phyloP scores from a whole-genome alignment of 371 early-diverging fungal genomes.

The Mortierella polycephala region DNA sequence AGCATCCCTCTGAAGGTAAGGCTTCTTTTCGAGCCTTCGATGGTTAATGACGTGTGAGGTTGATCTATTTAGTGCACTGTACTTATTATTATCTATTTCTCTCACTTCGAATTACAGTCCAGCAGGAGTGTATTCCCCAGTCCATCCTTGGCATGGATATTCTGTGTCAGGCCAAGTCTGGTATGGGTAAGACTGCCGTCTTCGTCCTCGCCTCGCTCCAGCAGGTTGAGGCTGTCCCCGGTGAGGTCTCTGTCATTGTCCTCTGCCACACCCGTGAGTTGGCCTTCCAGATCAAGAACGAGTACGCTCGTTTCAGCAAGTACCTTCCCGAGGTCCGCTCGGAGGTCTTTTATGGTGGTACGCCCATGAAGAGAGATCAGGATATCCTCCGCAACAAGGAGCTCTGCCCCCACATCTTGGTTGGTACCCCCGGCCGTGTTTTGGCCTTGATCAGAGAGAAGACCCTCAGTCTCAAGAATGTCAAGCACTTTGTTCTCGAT shows the following conservation, averaged over 20 bases:
- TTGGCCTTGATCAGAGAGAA: conserved; percentile 89
- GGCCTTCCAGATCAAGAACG: conserved; percentile 97
- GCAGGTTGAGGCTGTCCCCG: conserved; percentile 88
- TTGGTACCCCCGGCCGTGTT: conserved; percentile 99
- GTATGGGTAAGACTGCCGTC: conserved; percentile 99
- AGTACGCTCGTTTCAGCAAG: conserved; percentile 94
- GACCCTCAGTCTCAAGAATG: conserved; percentile 77
- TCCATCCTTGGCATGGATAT: conserved; percentile 97
- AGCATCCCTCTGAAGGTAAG: conserved; percentile 97
- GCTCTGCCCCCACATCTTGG: conserved; percentile 92
- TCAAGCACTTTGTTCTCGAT: conserved; percentile 98
- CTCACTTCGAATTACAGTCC: conserved; percentile 70
- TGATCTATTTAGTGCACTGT: conserved; percentile 7
- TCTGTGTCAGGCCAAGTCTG: conserved; percentile 98
- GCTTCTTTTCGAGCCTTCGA: not conserved
- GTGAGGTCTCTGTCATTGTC: conserved; percentile 88
- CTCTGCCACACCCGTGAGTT: conserved; percentile 98
- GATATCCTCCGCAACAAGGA: conserved; percentile 85
- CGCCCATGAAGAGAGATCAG: conserved; percentile 79
- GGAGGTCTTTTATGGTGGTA: conserved; percentile 94
- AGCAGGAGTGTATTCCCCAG: conserved; percentile 98
- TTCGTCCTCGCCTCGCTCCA: conserved; percentile 97
- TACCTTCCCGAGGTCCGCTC: conserved; percentile 95
- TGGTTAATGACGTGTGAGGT: not conserved
- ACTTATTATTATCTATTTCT: not conserved